Evolutionary conservation across 2,329 filamentous ascomycete species (phyloP).

Genomic region (Sclerotinia borealis): DNA sequence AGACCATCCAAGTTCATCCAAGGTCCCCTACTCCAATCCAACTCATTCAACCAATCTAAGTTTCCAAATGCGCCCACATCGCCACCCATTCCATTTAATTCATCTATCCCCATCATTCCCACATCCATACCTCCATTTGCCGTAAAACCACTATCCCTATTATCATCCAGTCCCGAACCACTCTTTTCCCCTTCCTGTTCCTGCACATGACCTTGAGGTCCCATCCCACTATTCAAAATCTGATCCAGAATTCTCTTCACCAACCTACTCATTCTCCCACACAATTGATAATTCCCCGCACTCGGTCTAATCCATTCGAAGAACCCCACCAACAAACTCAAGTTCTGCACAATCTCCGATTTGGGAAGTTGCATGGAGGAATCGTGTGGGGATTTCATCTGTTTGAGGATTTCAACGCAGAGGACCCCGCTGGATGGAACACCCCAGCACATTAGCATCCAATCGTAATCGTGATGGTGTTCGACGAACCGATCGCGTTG

Average conservation of each 20-base stretch:
- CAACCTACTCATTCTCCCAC: conserved; percentile 40
- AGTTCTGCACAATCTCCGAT: conserved; percentile 45
- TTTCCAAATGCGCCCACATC: conserved; percentile 24
- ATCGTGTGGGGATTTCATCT: conserved; percentile 32
- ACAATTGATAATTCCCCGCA: conserved; percentile 45
- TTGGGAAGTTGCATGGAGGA: conserved; percentile 35
- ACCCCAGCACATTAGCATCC: conserved; percentile 44
- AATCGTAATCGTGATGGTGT: conserved; percentile 42
- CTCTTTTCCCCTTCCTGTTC: neutral
- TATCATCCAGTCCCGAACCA: neutral
- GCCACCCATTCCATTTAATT: conserved; percentile 18
- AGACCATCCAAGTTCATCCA: conserved; percentile 27
- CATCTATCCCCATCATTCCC: conserved; percentile 3
- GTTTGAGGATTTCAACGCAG: conserved; percentile 44
- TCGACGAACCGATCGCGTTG: conserved; percentile 41
- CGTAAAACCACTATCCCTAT: neutral
- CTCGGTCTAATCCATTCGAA: conserved; percentile 45
- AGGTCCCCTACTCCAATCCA: conserved; percentile 30
- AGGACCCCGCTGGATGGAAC: conserved; percentile 45
- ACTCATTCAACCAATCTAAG: conserved; percentile 29
- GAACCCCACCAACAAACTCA: conserved; percentile 46
- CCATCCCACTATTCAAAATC: conserved; percentile 30
- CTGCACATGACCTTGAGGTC: neutral
- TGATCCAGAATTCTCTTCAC: conserved; percentile 47
- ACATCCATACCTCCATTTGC: neutral